phyloP scores from a whole-genome alignment of 306 rosid genomes.

The Trifolium subterraneum region DNA sequence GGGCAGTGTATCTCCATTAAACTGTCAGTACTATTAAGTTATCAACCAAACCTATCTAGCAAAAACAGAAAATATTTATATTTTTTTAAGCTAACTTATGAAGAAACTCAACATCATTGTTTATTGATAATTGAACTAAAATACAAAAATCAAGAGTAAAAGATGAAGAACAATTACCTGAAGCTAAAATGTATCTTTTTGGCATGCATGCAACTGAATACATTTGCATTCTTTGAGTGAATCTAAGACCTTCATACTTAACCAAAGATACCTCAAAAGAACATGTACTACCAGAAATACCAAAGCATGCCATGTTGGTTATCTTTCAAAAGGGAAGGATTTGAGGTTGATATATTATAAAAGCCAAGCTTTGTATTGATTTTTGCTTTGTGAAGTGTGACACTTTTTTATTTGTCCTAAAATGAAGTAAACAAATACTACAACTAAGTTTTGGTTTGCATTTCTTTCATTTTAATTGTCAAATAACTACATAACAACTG shows the following conservation, averaged over 20 bases:
- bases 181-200: conserved; percentile 8
- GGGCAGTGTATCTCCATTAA: background rate
- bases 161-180: conserved; percentile 39
- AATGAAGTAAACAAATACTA: conserved; percentile 29
- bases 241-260: conserved; percentile 54
- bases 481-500: conserved; percentile 50
- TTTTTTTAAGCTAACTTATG: background rate
- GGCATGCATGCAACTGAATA: conserved; percentile 36
- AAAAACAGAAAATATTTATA: background rate
- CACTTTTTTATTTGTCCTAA: background rate
- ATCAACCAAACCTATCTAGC: background rate
- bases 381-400: conserved; percentile 48
- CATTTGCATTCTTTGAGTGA: conserved; percentile 39
- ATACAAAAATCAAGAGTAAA: background rate
- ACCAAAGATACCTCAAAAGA: conserved; percentile 48
- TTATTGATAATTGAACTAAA: background rate
- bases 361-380: conserved; percentile 36
- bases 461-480: conserved; percentile 43
- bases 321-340: background rate
- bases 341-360: conserved; percentile 24
- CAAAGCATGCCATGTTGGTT: conserved; percentile 45
- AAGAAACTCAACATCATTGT: background rate
- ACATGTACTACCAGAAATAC: conserved; percentile 45
- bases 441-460: background rate
- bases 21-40: background rate